Evolutionary conservation across 768 basidiomycete genomes (phyloP).

Genomic region (Hygrocybe punicea): DNA sequence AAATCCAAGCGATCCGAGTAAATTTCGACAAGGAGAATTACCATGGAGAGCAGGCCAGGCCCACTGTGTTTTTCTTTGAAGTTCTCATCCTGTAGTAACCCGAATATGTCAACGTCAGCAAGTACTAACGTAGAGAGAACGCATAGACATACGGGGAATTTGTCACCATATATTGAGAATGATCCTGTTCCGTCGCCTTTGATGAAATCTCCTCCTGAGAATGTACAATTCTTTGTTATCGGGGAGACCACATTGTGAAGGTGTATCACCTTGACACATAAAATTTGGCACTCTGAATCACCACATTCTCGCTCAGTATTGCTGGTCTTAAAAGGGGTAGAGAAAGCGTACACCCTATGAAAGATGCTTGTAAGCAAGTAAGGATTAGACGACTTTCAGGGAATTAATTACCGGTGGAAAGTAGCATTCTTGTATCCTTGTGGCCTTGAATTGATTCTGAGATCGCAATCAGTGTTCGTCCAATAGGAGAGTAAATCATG

Average conservation of each 20-base stretch:
- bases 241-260: neutral
- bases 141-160: constrained; percentile 66
- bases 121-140: neutral
- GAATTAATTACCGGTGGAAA: constrained; percentile 71
- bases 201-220: constrained; percentile 84
- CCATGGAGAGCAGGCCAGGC: constrained; percentile 91
- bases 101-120: neutral
- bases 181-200: constrained; percentile 94
- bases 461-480: constrained; percentile 10
- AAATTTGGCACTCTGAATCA: constrained; percentile 74
- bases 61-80: constrained; percentile 85
- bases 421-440: constrained; percentile 91
- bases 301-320: neutral
- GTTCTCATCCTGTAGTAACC: constrained; percentile 91
- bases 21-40: constrained; percentile 22
- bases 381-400: neutral
- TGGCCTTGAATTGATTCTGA: constrained; percentile 75
- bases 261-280: constrained; percentile 83
- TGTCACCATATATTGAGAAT: constrained; percentile 96
- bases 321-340: neutral
- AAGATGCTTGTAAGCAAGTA: neutral
- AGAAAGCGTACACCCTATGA: constrained; percentile 58
- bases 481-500: constrained; percentile 10
- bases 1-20: neutral
- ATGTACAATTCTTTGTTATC: neutral